Conservation (phyloP, 2,329 filamentous ascomycete species). For the Hypoxylon sp. region DNA sequence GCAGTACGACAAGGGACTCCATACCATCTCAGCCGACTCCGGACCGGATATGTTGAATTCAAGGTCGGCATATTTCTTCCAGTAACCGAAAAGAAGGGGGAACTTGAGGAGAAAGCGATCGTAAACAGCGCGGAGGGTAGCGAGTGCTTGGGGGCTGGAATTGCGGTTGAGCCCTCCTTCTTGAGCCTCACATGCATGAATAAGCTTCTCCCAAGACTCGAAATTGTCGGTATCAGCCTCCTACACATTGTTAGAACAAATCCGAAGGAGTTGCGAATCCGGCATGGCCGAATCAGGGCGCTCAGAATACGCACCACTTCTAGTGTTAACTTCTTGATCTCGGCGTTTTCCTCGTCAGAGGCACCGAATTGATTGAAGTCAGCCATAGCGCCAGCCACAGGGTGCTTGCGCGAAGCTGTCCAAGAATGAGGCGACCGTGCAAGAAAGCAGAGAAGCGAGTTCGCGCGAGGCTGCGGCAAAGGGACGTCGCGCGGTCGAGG, state of each 20-base stretch:
- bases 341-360: conserved; percentile 83
- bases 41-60: conserved; percentile 98
- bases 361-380: conserved; percentile 78
- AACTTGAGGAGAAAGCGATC: conserved; percentile 95
- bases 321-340: conserved; percentile 81
- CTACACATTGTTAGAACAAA: conserved; percentile 53
- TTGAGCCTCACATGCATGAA: conserved; percentile 83
- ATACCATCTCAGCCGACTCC: conserved; percentile 95
- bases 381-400: conserved; percentile 65
- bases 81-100: conserved; percentile 95
- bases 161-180: conserved; percentile 97
- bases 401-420: conserved; percentile 6
- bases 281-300: conserved; percentile 1
- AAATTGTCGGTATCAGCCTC: conserved; percentile 87
- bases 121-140: conserved; percentile 87
- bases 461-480: conserved; percentile 18
- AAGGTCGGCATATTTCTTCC: conserved; percentile 99
- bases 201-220: conserved; percentile 93
- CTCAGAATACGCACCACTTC: conserved; percentile 75
- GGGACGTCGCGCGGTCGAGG: conserved; percentile 8
- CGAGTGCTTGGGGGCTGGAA: conserved; percentile 92
- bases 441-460: conserved; percentile 10
- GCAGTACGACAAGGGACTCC: neutral
- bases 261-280: neutral
- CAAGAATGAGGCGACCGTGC: conserved; percentile 11